Conservation (phyloP, 2,329 filamentous ascomycete species). For the Pseudopithomyces maydicus region DNA sequence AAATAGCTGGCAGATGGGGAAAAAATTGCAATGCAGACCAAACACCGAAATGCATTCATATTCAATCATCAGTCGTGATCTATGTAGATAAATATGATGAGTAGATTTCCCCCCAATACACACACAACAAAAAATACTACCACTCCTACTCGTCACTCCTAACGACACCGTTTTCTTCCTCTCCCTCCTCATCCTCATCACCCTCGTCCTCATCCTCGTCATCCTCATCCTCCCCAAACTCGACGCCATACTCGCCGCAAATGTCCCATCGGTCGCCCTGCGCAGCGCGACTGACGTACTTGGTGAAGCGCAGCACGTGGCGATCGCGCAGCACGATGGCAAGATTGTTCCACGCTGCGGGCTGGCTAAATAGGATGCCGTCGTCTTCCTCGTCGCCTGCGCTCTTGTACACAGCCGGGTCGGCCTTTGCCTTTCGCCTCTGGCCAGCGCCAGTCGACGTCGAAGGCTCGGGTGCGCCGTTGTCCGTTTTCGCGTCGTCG, state of each 20-base stretch:
- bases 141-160: background rate
- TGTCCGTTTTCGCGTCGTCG: constrained; percentile 56
- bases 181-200: background rate
- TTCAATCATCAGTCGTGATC: constrained; percentile 1
- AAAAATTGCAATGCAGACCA: too few species aligned
- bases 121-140: background rate
- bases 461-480: constrained; percentile 37
- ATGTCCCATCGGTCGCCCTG: constrained; percentile 93
- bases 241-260: constrained; percentile 76
- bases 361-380: constrained; percentile 70
- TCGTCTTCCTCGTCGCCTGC: constrained; percentile 71
- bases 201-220: constrained; percentile 34
- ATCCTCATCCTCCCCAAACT: constrained; percentile 57
- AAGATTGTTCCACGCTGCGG: constrained; percentile 85
- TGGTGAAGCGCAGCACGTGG: constrained; percentile 89
- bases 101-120: background rate
- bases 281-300: constrained; percentile 85
- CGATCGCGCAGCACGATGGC: constrained; percentile 87
- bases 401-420: constrained; percentile 80
- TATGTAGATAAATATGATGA: background rate
- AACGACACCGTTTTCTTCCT: background rate
- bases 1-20: too few species aligned
- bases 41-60: constrained; percentile 7
- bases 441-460: constrained; percentile 55
- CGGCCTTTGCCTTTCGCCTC: constrained; percentile 53